Base-by-base conservation (phyloP, 2,329 filamentous ascomycete genomes). In the Botrytis pseudocinerea region DNA sequence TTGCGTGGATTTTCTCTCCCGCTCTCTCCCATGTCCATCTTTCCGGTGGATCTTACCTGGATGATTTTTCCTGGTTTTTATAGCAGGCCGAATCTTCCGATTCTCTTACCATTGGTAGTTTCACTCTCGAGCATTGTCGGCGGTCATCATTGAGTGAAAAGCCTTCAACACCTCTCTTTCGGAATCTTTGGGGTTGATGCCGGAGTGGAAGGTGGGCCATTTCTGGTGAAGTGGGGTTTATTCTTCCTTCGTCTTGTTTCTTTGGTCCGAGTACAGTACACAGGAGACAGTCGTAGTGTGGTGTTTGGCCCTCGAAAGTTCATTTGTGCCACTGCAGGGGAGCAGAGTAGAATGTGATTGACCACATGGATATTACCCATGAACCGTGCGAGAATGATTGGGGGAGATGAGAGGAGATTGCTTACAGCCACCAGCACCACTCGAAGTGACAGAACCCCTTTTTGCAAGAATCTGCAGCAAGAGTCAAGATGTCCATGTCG, bases 301-400 rank as follows among this genome's bases (percentile, higher is more conserved):
- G 16, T 42, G 38, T 42, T 62, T 62, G 12, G 38, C 18, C 60
- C 35, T 35, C 28, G 35, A 65, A 7, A 22, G 40, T 22, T 44
- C 40, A 42, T 32, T 64, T 22, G 61, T 64, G 44, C 28, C 6
- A 38, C 42, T 51, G 18, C 63, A 35, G 14, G 28, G 28, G 20
- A 51, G 38, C 16, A 9, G 44, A 57, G 38, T 25, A 9, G 44
- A 57, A 65, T 51, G 22, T 51, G 63, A 48, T 51, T 25, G n/a
- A n/a, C 40, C 14, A 38, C 22, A 38, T 48, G 48, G 48, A 51
- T 35, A 16, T 48, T 20, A 25, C 48, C 63, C 63, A 38, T n/a
- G 63, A 51, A 28, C 44, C 25, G 46, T 66, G 64, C 22, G 20
- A 54, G 46, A 54, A 66, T 66, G 46, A 66, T 66, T 66, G 64